Percentiles rank a stretch among this genome's conserved stretches.
These are phyloP conservation scores for Margaritispora aquatica DNA, from an alignment of 495 filamentous ascomycete species.

Conservation along the genomic window DNA sequence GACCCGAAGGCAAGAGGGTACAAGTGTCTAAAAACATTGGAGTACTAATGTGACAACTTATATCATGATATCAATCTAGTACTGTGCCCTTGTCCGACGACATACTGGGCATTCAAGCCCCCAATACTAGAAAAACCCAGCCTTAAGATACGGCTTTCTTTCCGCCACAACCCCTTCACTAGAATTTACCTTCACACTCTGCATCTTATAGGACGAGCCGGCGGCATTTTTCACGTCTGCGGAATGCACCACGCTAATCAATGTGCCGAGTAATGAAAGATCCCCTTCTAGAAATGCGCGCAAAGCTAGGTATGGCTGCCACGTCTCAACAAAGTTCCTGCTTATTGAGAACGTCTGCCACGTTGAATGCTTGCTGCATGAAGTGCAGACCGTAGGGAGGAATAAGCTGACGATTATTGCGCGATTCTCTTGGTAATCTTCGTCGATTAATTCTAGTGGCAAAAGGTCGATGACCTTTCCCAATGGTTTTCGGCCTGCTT, in stretches of 20 bases:
- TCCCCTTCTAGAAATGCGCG: not conserved
- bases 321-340: not conserved
- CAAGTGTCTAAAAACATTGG: too few species aligned
- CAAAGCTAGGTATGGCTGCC: not conserved
- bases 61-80: too few species aligned
- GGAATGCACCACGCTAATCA: not conserved
- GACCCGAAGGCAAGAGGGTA: too few species aligned
- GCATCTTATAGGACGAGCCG: not conserved
- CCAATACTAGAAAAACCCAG: not conserved
- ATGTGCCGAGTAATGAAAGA: not conserved
- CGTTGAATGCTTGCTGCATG: not conserved
- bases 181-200: not conserved
- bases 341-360: not conserved
- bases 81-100: too few species aligned
- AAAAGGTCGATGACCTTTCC: not conserved
- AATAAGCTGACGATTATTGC: not conserved
- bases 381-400: not conserved
- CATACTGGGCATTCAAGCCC: too few species aligned
- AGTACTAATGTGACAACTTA: too few species aligned
- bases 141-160: not conserved
- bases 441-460: not conserved
- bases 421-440: not conserved
- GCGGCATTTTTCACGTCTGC: not conserved
- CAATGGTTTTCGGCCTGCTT: not conserved
- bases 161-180: not conserved